Conservation (phyloP, 176 grass and related monocot species). For the Melocanna baccifera region DNA sequence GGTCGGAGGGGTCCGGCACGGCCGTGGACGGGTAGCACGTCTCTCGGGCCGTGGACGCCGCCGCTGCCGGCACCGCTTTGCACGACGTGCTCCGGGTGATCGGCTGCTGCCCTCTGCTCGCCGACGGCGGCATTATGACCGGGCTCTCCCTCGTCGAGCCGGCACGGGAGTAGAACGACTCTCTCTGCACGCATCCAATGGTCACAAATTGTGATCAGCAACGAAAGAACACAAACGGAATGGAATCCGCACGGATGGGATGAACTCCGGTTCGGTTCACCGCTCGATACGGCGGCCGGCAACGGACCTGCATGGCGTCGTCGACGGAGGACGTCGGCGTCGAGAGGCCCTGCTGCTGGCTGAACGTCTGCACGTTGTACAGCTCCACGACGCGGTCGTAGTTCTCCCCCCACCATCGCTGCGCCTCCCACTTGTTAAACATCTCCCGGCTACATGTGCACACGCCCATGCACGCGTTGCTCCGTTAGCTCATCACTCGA, state of each 20-base stretch:
- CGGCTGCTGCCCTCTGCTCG: conserved; percentile 46
- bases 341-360: conserved; percentile 75
- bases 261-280: not conserved
- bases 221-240: not conserved
- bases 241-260: not conserved
- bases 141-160: conserved; percentile 73
- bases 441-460: conserved; percentile 65
- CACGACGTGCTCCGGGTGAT: conserved; percentile 34
- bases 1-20: conserved; percentile 79
- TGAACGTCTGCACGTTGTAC: conserved; percentile 96
- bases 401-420: conserved; percentile 99
- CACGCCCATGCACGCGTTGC: not conserved
- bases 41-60: conserved; percentile 34
- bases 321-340: conserved; percentile 79
- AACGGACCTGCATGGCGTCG: conserved; percentile 44
- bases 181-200: conserved; percentile 45
- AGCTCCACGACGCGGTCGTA: conserved; percentile 99
- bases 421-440: conserved; percentile 99
- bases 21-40: conserved; percentile 52
- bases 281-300: not conserved
- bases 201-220: not conserved
- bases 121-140: conserved; percentile 23
- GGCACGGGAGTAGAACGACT: conserved; percentile 65
- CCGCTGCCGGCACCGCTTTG: conserved; percentile 26
- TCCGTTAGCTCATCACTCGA: not conserved